phyloP scores from a whole-genome alignment of 1,284 basidiomycete species.

The Coriolopsis trogii region DNA sequence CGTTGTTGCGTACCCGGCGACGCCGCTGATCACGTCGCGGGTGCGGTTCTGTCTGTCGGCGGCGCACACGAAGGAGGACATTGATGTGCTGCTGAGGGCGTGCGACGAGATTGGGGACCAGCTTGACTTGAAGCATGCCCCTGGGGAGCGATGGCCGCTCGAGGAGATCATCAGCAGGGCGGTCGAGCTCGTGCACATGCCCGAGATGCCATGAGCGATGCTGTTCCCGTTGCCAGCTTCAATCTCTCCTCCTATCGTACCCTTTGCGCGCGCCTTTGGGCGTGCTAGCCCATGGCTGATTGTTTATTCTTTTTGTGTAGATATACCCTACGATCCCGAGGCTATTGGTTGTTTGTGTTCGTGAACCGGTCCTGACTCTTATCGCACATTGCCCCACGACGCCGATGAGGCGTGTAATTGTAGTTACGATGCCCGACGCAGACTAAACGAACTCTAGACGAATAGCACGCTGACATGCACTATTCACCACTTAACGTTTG shows the following conservation, averaged over 20 bases:
- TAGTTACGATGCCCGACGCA: too few species aligned
- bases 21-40: slow-evolving; percentile 87
- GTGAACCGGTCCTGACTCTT: too few species aligned
- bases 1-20: slow-evolving; percentile 92
- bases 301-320: slow-evolving; percentile 17
- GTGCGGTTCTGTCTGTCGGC: slow-evolving; percentile 96
- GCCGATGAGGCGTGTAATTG: too few species aligned
- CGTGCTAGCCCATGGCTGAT: background rate
- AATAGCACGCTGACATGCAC: too few species aligned
- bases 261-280: background rate
- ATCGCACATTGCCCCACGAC: too few species aligned
- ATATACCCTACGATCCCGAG: slow-evolving; percentile 24
- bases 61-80: slow-evolving; percentile 95
- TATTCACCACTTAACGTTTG: too few species aligned
- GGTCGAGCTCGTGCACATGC: slow-evolving; percentile 72
- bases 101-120: slow-evolving; percentile 93
- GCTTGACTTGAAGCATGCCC: slow-evolving; percentile 84
- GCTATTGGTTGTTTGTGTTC: slow-evolving; percentile 16
- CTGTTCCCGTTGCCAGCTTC: background rate
- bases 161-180: slow-evolving; percentile 80
- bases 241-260: background rate
- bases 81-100: slow-evolving; percentile 85
- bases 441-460: too few species aligned
- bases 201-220: slow-evolving; percentile 27
- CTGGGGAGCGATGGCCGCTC: slow-evolving; percentile 78